A percentile compares a stretch with the other conserved stretches of the same genome.
phyloP scores from a whole-genome alignment of 2,329 filamentous ascomycete genomes.

The Xylaria digitata region DNA sequence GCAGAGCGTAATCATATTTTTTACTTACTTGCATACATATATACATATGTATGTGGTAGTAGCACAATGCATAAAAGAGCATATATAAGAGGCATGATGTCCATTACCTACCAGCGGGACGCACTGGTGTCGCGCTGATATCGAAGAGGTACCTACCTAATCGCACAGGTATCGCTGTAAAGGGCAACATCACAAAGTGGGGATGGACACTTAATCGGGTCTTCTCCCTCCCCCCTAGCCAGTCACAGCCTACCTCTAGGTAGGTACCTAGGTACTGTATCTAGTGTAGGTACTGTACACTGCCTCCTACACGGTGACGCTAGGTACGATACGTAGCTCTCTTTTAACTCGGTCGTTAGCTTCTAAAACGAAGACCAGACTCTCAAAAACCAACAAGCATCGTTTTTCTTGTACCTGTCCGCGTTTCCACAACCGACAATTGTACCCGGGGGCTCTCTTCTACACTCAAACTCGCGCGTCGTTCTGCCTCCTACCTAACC shows the following conservation, averaged over 20 bases:
- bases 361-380: constrained; percentile 21
- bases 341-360: constrained; percentile 7
- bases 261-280: constrained; percentile 16
- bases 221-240: neutral
- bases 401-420: constrained; percentile 33
- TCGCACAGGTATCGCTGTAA: neutral
- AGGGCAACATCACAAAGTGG: neutral
- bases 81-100: too few relatives aligned
- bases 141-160: too few relatives aligned
- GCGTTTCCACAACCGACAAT: constrained; percentile 38
- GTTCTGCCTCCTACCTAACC: constrained; percentile 34
- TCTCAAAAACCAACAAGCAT: constrained; percentile 37
- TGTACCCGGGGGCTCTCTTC: constrained; percentile 31
- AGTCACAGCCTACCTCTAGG: constrained; percentile 10
- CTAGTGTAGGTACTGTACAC: too few relatives aligned
- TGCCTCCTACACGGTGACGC: neutral
- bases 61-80: too few relatives aligned
- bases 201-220: neutral
- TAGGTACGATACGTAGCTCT: constrained; percentile 19
- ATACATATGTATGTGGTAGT: too few relatives aligned
- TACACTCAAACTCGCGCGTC: constrained; percentile 30
- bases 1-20: too few relatives aligned
- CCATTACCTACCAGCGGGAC: too few relatives aligned
- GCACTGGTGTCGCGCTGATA: neutral
- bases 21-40: too few relatives aligned